Conservation (phyloP, 2,329 filamentous ascomycete genomes). For the Stagonosporopsis tanaceti region DNA sequence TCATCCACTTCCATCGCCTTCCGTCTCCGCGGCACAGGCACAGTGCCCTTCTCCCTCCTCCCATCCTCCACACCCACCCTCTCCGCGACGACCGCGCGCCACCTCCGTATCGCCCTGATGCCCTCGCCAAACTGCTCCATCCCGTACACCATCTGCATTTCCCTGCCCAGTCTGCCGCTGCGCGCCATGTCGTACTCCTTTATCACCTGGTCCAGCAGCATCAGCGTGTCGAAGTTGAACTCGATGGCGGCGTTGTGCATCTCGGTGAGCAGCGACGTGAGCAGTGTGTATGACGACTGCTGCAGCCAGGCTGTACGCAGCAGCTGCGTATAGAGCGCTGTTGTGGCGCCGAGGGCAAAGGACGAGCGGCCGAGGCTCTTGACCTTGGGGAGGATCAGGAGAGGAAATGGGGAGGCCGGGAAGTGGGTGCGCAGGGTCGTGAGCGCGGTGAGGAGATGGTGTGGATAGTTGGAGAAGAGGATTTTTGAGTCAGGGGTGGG, state of each 20-base stretch:
- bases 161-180: conserved; percentile 36
- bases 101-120: conserved; percentile 39
- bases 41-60: conserved; percentile 10
- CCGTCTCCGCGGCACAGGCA: conserved; percentile 7
- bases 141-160: conserved; percentile 40
- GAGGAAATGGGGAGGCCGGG: conserved; percentile 65
- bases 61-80: conserved; percentile 34
- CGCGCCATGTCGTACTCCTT: conserved; percentile 32
- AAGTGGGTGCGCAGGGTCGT: conserved; percentile 67
- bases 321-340: conserved; percentile 73
- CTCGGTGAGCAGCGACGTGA: conserved; percentile 67
- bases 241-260: conserved; percentile 71
- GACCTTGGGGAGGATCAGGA: conserved; percentile 71
- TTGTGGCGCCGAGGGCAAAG: conserved; percentile 75
- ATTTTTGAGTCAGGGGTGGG: conserved; percentile 56
- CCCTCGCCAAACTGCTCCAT: conserved; percentile 48
- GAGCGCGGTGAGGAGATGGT: conserved; percentile 66
- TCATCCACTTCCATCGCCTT: not conserved
- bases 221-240: conserved; percentile 60
- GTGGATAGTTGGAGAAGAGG: conserved; percentile 71
- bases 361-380: conserved; percentile 73
- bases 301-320: conserved; percentile 68
- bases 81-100: conserved; percentile 46
- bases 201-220: conserved; percentile 49
- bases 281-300: conserved; percentile 64